A percentile compares a stretch with the other conserved stretches of the same genome.
Conservation (phyloP, 2,329 filamentous ascomycete genomes). For the Trichophyton simii region DNA sequence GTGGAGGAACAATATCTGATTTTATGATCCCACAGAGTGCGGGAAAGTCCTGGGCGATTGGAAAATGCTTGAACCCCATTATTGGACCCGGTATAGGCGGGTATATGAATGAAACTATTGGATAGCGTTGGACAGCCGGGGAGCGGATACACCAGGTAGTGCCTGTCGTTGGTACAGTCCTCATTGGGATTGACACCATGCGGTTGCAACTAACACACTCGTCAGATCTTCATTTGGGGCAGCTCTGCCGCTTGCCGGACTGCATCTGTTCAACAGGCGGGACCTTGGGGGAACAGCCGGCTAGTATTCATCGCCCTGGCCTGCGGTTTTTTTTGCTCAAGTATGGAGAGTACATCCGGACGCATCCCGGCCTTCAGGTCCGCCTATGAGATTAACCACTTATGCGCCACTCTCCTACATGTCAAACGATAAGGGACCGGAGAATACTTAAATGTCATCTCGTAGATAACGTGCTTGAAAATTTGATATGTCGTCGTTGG, state of each 20-base stretch:
- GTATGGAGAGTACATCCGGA: slow-evolving; percentile 27
- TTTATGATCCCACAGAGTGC: slow-evolving; percentile 28
- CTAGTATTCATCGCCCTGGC: slow-evolving; percentile 41
- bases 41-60: slow-evolving; percentile 34
- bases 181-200: slow-evolving; percentile 4
- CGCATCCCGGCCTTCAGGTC: not conserved
- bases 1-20: slow-evolving; percentile 36
- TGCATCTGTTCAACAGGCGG: slow-evolving; percentile 45
- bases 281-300: slow-evolving; percentile 50
- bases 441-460: too few relatives aligned
- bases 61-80: slow-evolving; percentile 25
- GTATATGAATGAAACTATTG: slow-evolving; percentile 29
- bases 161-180: slow-evolving; percentile 38
- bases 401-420: not conserved
- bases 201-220: slow-evolving; percentile 37
- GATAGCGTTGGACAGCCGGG: slow-evolving; percentile 35
- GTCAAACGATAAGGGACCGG: too few relatives aligned
- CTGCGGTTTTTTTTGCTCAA: slow-evolving; percentile 30
- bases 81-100: slow-evolving; percentile 20
- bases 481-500: too few relatives aligned
- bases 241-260: slow-evolving; percentile 42
- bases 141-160: slow-evolving; percentile 25
- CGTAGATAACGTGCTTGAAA: too few relatives aligned
- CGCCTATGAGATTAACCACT: not conserved
- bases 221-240: slow-evolving; percentile 41